Evolutionary conservation across 306 rosid genomes (phyloP).

Genomic region (Casuarina equisetifolia): DNA sequence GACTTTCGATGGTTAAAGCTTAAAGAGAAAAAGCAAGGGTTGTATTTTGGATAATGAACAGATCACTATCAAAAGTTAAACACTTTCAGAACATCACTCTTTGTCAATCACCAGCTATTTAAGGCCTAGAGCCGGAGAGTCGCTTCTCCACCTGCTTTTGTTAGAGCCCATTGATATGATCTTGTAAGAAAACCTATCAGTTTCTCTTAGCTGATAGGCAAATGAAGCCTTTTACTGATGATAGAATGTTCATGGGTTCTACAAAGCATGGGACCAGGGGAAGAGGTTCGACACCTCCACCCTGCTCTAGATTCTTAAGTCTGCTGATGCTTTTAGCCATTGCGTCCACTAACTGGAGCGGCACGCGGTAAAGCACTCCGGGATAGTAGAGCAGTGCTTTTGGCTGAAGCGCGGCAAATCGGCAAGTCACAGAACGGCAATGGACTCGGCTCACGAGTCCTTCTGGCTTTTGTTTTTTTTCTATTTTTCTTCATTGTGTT

Average conservation of each 20-base stretch:
- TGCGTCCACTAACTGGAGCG: constrained; percentile 29
- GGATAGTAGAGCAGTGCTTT: constrained; percentile 28
- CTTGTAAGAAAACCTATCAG: constrained; percentile 28
- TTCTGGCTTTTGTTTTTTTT: constrained; percentile 25
- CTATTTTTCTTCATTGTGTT: constrained; percentile 16
- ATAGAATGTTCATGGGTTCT: constrained; percentile 48
- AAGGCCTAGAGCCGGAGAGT: constrained; percentile 43
- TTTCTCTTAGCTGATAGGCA: constrained; percentile 35
- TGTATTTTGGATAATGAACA: constrained; percentile 39
- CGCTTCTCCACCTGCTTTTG: constrained; percentile 47
- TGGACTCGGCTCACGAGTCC: constrained; percentile 54
- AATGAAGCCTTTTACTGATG: constrained; percentile 44
- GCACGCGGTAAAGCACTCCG: constrained; percentile 28
- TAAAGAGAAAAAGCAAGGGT: constrained; percentile 29
- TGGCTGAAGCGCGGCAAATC: constrained; percentile 58
- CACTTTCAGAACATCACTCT: neutral
- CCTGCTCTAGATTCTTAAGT: constrained; percentile 43
- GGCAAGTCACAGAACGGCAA: constrained; percentile 96
- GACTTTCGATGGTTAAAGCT: constrained; percentile 36
- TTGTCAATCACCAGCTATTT: constrained; percentile 48
- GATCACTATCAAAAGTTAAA: constrained; percentile 3
- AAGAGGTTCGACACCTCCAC: constrained; percentile 17
- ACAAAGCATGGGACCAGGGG: constrained; percentile 34
- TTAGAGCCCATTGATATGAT: constrained; percentile 33
- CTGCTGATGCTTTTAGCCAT: constrained; percentile 49